Percentiles rank a stretch among this genome's conserved stretches.
Evolutionary conservation across 1,284 basidiomycete genomes (phyloP).

Genomic region (Phaffia rhodozyma): DNA sequence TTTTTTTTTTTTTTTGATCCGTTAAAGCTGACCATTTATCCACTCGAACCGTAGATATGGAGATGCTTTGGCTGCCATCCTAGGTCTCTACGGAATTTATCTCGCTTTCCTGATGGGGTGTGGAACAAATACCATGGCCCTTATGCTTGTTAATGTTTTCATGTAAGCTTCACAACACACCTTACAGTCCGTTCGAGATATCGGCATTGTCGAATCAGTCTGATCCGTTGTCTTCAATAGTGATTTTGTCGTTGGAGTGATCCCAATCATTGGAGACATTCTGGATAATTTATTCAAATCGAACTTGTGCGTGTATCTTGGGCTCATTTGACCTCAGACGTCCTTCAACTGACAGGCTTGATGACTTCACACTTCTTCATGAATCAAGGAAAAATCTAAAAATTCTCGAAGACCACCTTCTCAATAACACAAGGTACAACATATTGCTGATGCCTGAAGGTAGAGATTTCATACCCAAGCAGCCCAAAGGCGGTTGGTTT

Average conservation of each 20-base stretch:
- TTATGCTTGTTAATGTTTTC: conserved; percentile 28
- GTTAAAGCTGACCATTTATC: neutral
- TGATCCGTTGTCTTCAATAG: conserved; percentile 26
- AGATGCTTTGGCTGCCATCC: conserved; percentile 31
- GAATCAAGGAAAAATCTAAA: neutral
- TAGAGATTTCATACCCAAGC: conserved; percentile 29
- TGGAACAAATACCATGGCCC: conserved; percentile 24
- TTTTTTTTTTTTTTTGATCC: neutral
- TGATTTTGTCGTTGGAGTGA: conserved; percentile 32
- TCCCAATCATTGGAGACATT: conserved; percentile 32
- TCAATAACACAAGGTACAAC: conserved; percentile 27
- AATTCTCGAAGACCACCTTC: conserved; percentile 31
- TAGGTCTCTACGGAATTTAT: conserved; percentile 35
- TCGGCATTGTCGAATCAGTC: neutral
- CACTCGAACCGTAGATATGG: conserved; percentile 21
- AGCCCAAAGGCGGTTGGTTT: conserved; percentile 17
- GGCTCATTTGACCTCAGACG: neutral
- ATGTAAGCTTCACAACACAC: neutral
- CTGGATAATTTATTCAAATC: conserved; percentile 37
- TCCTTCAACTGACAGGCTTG: neutral
- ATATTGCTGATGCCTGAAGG: conserved; percentile 35
- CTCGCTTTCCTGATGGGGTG: conserved; percentile 33
- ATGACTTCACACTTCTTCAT: neutral
- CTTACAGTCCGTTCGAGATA: neutral
- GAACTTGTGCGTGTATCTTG: conserved; percentile 26